A percentile compares a stretch with the other conserved stretches of the same genome.
These are phyloP conservation scores for Geranium rotundifolium DNA, from an alignment of 345 rosid species.

Conservation along the genomic window DNA sequence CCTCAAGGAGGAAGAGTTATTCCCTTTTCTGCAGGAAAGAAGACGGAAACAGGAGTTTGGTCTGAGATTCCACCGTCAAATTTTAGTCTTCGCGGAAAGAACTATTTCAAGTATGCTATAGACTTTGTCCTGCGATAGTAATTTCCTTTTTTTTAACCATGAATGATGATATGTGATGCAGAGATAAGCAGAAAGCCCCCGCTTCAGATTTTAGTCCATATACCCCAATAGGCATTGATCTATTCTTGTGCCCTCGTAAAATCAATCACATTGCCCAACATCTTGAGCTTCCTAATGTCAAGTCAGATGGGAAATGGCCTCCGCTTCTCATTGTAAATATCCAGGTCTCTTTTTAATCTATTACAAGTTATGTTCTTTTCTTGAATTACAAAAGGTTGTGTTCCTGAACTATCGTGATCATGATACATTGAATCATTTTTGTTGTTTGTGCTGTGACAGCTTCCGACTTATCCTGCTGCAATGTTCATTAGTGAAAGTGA, in stretches of 20 bases:
- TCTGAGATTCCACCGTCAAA: slow-evolving; percentile 57
- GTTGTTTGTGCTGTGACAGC: slow-evolving; percentile 27
- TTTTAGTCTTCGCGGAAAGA: slow-evolving; percentile 53
- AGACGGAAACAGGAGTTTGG: slow-evolving; percentile 42
- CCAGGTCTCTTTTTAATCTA: slow-evolving; percentile 37
- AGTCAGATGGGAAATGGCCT: slow-evolving; percentile 52
- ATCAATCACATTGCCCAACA: slow-evolving; percentile 85
- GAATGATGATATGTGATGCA: slow-evolving; percentile 20
- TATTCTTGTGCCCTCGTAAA: slow-evolving; percentile 66
- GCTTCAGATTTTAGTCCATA: slow-evolving; percentile 57
- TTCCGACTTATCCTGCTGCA: slow-evolving; percentile 87
- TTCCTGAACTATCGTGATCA: too few relatives aligned
- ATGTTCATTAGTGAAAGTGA: slow-evolving; percentile 80
- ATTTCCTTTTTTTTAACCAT: background rate
- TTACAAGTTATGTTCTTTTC: background rate
- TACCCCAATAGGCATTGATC: slow-evolving; percentile 67
- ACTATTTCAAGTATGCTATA: slow-evolving; percentile 51
- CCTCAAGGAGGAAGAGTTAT: slow-evolving; percentile 50
- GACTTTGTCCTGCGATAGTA: slow-evolving; percentile 3
- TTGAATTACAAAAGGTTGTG: too few relatives aligned
- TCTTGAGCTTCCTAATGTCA: slow-evolving; percentile 71
- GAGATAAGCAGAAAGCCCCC: slow-evolving; percentile 69
- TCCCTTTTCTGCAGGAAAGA: slow-evolving; percentile 38
- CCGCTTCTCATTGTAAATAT: slow-evolving; percentile 84
- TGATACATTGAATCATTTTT: slow-evolving; percentile 5